Conservation (phyloP, 2,329 filamentous ascomycete genomes). For the Mariannaea elegans region DNA sequence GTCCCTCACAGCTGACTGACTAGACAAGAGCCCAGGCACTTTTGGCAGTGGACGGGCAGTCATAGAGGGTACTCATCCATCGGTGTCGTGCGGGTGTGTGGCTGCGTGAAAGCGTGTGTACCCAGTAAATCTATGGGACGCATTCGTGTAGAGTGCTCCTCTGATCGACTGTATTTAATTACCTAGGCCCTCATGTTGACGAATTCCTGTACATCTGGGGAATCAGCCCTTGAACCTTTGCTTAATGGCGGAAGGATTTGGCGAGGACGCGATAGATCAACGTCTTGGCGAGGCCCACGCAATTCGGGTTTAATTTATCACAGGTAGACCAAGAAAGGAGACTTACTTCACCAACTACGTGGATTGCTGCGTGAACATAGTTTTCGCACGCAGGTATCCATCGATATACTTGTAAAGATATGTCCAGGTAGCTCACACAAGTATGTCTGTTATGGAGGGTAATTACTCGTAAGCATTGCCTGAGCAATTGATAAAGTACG, state of each 20-base stretch:
- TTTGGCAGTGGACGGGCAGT: background rate
- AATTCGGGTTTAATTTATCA: conserved; percentile 7
- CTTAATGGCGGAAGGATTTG: background rate
- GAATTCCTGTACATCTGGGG: conserved; percentile 11
- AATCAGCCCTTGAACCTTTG: background rate
- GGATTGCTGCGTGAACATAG: conserved; percentile 14
- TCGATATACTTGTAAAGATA: background rate
- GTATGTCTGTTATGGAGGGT: background rate
- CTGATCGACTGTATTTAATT: conserved; percentile 22
- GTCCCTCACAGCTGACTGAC: background rate
- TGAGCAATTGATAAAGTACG: too few relatives aligned
- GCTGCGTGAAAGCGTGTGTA: conserved; percentile 5
- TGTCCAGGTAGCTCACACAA: background rate
- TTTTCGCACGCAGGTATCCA: background rate
- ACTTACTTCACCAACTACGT: conserved; percentile 12
- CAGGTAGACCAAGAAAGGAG: background rate
- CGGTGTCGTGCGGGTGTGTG: background rate
- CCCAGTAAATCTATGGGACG: background rate
- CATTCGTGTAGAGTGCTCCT: conserved; percentile 14
- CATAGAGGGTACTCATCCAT: background rate
- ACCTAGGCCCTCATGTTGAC: conserved; percentile 18
- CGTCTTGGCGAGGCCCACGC: conserved; percentile 17
- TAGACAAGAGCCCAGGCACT: background rate
- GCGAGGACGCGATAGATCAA: conserved; percentile 2
- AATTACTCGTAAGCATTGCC: too few relatives aligned